Conservation (phyloP, 2,329 filamentous ascomycete genomes). For the Diaporthe amygdali region DNA sequence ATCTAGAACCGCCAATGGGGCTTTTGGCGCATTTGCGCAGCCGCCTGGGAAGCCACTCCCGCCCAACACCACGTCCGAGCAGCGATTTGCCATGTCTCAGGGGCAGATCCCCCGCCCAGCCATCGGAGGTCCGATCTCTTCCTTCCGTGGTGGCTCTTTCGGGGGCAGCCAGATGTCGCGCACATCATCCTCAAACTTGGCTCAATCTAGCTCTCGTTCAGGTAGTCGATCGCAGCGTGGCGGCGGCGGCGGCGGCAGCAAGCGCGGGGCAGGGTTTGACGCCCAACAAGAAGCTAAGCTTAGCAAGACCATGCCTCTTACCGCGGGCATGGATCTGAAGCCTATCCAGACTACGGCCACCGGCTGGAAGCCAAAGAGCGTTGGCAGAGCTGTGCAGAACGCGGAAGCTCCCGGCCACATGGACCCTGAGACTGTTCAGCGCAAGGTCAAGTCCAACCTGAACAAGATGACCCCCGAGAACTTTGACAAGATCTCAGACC, state of each 20-base stretch:
- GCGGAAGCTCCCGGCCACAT: slow-evolving; percentile 60
- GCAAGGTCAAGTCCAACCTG: slow-evolving; percentile 96
- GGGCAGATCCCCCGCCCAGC: slow-evolving; percentile 55
- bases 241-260: slow-evolving; percentile 65
- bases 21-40: slow-evolving; percentile 69
- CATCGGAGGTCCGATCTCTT: slow-evolving; percentile 59
- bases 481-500: slow-evolving; percentile 92
- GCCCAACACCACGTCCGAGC: slow-evolving; percentile 76
- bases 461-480: slow-evolving; percentile 99
- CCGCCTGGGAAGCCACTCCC: slow-evolving; percentile 66
- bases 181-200: slow-evolving; percentile 63
- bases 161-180: slow-evolving; percentile 68
- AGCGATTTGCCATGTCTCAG: slow-evolving; percentile 73
- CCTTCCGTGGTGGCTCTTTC: slow-evolving; percentile 69
- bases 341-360: slow-evolving; percentile 73
- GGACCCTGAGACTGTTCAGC: slow-evolving; percentile 91
- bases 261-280: slow-evolving; percentile 56
- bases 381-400: slow-evolving; percentile 45
- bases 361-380: slow-evolving; percentile 88
- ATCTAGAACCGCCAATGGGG: slow-evolving; percentile 57
- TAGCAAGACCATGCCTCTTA: slow-evolving; percentile 91
- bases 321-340: slow-evolving; percentile 80
- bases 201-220: slow-evolving; percentile 72
- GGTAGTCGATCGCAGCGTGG: slow-evolving; percentile 61
- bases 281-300: slow-evolving; percentile 68